Base-by-base conservation (phyloP, 23 red algal species). In the Cyanidioschyzon merolae region DNA sequence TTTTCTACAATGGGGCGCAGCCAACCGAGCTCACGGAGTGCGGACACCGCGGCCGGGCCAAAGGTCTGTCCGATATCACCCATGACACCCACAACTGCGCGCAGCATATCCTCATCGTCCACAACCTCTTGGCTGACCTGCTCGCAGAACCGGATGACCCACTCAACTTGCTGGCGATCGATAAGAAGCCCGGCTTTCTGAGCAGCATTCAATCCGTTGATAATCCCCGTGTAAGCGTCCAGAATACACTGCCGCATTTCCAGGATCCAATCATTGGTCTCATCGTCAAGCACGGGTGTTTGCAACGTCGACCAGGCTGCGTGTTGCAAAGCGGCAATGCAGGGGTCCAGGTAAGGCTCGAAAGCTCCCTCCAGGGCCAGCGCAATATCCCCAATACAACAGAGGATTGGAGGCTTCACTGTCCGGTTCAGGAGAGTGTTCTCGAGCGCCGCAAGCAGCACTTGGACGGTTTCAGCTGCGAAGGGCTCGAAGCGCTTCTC, bases 301-400 rank as follows among this genome's bases (percentile, higher is more conserved):
- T 79, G 67, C 76, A 98, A 68, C 31, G 88, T 89, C 2, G 77
- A 83, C 51, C 81, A 74, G 25, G 94, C 94, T 30, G 94, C 88
- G 36, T 91, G 80, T 74, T 80, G 84, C 82, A 98, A 77, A 31
- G 84, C 89, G 12, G 79, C 76, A 85, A 98, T 91, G n/a, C 86
- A 82, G 37, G 75, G 67, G 37, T 85, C 78, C 29, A 98, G 68
- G 76, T 89, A 89, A 0, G 58, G 80, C 39, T 91, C 86, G 85
- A 98, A 98, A 32, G 74, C 58, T 16, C 94, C 88, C 79, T 88
- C 79, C 38, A 91, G 77, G 39, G 94, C 88, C 80, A 91, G 83
- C 38, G 94, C 94, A 39, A 98, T 81, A 68, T 98, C 94, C 16
- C 94, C 94, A 79, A 98, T 89, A 41, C 88, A 91, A 2, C 79